A percentile compares a stretch with the other conserved stretches of the same genome.
Conservation (phyloP, 495 filamentous ascomycete genomes). For the Neurospora tetraspora region DNA sequence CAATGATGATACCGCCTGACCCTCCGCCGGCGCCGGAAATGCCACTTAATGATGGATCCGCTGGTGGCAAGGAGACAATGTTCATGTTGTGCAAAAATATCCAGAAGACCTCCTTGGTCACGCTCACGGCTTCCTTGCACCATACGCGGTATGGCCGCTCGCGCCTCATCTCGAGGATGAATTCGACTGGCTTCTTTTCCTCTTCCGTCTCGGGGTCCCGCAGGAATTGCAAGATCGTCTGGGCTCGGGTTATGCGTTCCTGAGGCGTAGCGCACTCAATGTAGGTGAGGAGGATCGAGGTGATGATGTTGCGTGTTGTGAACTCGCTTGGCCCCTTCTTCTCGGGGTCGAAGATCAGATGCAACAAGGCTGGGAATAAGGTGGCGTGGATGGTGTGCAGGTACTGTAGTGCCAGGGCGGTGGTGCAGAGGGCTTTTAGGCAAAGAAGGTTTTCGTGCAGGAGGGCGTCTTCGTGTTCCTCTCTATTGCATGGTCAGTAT, state of each 20-base stretch:
- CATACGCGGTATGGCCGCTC: slow-evolving; percentile 85
- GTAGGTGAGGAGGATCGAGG: slow-evolving; percentile 76
- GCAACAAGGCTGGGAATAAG: slow-evolving; percentile 78
- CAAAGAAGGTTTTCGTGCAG: slow-evolving; percentile 89
- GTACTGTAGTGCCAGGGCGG: slow-evolving; percentile 68
- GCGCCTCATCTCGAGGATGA: slow-evolving; percentile 81
- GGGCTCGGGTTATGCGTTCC: slow-evolving; percentile 51
- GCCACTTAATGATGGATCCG: slow-evolving; percentile 12
- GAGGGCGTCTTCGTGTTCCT: slow-evolving; percentile 91
- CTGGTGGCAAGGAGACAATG: slow-evolving; percentile 55
- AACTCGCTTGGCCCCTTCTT: slow-evolving; percentile 96
- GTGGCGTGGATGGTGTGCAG: slow-evolving; percentile 68
- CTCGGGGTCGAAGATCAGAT: slow-evolving; percentile 90
- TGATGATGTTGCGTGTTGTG: slow-evolving; percentile 79
- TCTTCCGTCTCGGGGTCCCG: slow-evolving; percentile 71
- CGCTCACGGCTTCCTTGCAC: slow-evolving; percentile 82
- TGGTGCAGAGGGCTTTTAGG: slow-evolving; percentile 90
- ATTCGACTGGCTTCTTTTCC: slow-evolving; percentile 63
- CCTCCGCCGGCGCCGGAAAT: background rate
- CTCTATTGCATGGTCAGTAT: slow-evolving; percentile 38
- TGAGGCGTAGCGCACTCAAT: slow-evolving; percentile 47
- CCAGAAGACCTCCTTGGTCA: slow-evolving; percentile 99
- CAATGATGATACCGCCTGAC: too few relatives aligned
- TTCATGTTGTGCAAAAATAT: slow-evolving; percentile 95
- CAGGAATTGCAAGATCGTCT: slow-evolving; percentile 63